Percentiles rank a stretch among this genome's conserved stretches.
These are phyloP conservation scores for Echeveria elegans DNA, from an alignment of 164 flowering plant genomes.

Conservation along the genomic window DNA sequence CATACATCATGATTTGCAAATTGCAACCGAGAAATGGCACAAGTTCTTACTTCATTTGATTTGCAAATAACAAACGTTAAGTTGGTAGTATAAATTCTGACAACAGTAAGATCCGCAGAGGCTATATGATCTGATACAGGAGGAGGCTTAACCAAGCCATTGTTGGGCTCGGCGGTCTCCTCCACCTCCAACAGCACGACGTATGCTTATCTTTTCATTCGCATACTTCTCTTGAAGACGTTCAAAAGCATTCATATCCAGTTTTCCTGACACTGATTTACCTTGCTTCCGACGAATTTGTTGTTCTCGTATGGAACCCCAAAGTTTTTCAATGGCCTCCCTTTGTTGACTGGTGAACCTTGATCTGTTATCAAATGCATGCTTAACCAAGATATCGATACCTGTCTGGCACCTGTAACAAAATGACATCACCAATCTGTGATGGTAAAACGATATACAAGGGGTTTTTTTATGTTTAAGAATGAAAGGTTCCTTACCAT, in stretches of 20 bases:
- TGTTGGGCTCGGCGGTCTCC: slow-evolving; percentile 62
- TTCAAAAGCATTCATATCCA: slow-evolving; percentile 88
- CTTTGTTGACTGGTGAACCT: slow-evolving; percentile 76
- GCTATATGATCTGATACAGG: background rate
- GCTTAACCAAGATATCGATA: slow-evolving; percentile 82
- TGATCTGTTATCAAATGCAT: slow-evolving; percentile 70
- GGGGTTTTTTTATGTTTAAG: background rate
- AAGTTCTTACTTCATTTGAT: too few species aligned
- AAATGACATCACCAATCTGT: background rate
- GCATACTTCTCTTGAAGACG: slow-evolving; percentile 81
- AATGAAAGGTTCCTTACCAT: slow-evolving; percentile 35
- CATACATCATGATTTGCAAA: too few species aligned
- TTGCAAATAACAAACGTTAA: too few species aligned
- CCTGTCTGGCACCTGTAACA: slow-evolving; percentile 83
- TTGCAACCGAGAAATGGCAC: too few species aligned
- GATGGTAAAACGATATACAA: background rate
- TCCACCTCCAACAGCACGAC: slow-evolving; percentile 73
- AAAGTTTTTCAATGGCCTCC: slow-evolving; percentile 73
- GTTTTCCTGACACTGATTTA: slow-evolving; percentile 83
- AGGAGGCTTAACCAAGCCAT: slow-evolving; percentile 67
- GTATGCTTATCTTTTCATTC: slow-evolving; percentile 78
- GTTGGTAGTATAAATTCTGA: background rate
- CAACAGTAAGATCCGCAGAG: background rate
- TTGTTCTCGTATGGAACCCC: slow-evolving; percentile 81
- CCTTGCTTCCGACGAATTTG: slow-evolving; percentile 79